These are phyloP conservation scores for Candida parachauliodes DNA, from an alignment of 805 yeast species.

Conservation along the genomic window DNA sequence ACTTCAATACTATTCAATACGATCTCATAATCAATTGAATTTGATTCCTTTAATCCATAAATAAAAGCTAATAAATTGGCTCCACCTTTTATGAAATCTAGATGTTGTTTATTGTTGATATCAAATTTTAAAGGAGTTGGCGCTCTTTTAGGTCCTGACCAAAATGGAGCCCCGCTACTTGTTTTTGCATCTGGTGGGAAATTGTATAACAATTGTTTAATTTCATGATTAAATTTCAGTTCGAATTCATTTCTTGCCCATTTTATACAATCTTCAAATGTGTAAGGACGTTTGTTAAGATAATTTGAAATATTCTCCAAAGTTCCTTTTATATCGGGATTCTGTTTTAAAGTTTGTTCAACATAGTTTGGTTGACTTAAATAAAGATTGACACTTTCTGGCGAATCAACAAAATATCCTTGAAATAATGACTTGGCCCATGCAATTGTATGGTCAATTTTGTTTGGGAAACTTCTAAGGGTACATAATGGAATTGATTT, in stretches of 20 bases:
- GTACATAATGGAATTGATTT: slow-evolving; percentile 97
- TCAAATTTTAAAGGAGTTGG: slow-evolving; percentile 85
- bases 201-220: slow-evolving; percentile 84
- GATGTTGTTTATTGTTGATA: slow-evolving; percentile 69
- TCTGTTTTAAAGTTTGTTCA: slow-evolving; percentile 85
- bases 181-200: slow-evolving; percentile 94
- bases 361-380: slow-evolving; percentile 89
- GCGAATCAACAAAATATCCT: slow-evolving; percentile 86
- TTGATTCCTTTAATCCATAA: slow-evolving; percentile 82
- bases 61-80: slow-evolving; percentile 89
- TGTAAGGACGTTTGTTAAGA: slow-evolving; percentile 77
- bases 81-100: slow-evolving; percentile 79
- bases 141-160: slow-evolving; percentile 98
- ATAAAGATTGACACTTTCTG: slow-evolving; percentile 89
- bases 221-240: slow-evolving; percentile 77
- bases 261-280: slow-evolving; percentile 87
- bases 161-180: slow-evolving; percentile 86
- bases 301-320: slow-evolving; percentile 75
- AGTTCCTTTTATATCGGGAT: slow-evolving; percentile 86
- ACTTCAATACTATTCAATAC: slow-evolving; percentile 47
- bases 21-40: slow-evolving; percentile 49
- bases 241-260: slow-evolving; percentile 96
- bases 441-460: slow-evolving; percentile 97
- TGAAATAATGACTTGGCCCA: slow-evolving; percentile 97
- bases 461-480: slow-evolving; percentile 93